Base-by-base conservation (phyloP, 495 filamentous ascomycete genomes). In the Penicillium dipodomyicola region DNA sequence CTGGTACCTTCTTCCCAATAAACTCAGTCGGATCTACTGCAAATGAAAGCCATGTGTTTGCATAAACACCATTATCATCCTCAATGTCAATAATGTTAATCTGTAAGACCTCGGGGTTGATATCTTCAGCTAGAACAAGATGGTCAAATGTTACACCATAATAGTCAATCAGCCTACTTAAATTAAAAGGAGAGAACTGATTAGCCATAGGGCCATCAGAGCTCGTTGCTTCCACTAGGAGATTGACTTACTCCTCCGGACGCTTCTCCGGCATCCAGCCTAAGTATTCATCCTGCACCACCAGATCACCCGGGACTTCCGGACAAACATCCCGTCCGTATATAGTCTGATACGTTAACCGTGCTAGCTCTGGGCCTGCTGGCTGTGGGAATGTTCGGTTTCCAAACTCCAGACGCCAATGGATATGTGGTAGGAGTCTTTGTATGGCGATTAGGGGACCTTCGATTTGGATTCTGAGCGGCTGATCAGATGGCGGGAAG, bases 111-210 rank as follows among this genome's bases (percentile, higher is more conserved):
- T 74, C 68, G 11, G 67, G 70, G 46, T 68, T 44, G 40, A 25
- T 29, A 48, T 75, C 65, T 43, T 68, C 63, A 20, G 51, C 40
- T 20, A 65, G 66, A 20, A 72, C 64, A 51, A 71, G 65, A 54
- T 76, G 66, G 56, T 75, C 71, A 52, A 75, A 75, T 54, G 67
- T 72, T 17, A 74, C 64, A 17, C 71, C 68, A 60, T 73, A 74
- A 49, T 72, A 72, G 56, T 76, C 70, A 59, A 77, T 73, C 42
- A 61, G 19, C 17, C 68, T 73, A 59, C 32, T 49, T 15, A 22
- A n/a, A n/a, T n/a, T n/a, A n/a, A n/a, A n/a, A n/a, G n/a, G n/a
- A n/a, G n/a, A n/a, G n/a, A n/a, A n/a, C n/a, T n/a, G 27, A 2
- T 29, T 29, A 29, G 27, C 27, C 7, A 29, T 29, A n/a, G 9